These are phyloP conservation scores for Acanthamoeba lenticulata DNA, from an alignment of 208 protist genomes.

Conservation along the genomic window DNA sequence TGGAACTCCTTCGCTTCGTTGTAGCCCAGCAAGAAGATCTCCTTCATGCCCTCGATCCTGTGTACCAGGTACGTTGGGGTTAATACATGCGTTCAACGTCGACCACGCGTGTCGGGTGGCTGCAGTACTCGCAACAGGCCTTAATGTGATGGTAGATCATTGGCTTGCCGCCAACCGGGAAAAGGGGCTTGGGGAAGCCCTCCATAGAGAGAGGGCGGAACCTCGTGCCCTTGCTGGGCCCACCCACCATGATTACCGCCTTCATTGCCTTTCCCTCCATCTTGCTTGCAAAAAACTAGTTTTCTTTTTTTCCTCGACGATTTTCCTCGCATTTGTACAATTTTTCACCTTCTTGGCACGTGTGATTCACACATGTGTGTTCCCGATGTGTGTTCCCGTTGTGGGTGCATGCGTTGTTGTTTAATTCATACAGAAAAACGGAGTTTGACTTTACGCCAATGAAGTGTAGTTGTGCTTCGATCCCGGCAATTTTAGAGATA, in stretches of 20 bases:
- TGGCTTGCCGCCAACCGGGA: slow-evolving; percentile 80
- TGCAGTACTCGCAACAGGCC: slow-evolving; percentile 54
- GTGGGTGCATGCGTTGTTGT: no score
- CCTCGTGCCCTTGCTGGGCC: slow-evolving; percentile 81
- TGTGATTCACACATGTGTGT: no score
- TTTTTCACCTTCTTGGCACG: background rate
- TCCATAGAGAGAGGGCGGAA: slow-evolving; percentile 82
- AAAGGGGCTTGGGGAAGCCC: slow-evolving; percentile 78
- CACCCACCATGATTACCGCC: slow-evolving; percentile 82
- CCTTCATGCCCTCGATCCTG: slow-evolving; percentile 67
- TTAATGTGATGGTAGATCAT: slow-evolving; percentile 82
- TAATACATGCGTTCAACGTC: no score
- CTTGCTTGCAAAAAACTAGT: background rate
- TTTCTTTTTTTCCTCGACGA: background rate
- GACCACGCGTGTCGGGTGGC: background rate
- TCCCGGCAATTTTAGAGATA: no score
- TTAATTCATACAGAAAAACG: no score
- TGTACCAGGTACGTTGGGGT: no score
- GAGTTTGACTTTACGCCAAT: no score
- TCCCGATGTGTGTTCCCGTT: no score
- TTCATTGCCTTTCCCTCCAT: slow-evolving; percentile 64
- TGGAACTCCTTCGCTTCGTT: slow-evolving; percentile 74
- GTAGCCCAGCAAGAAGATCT: slow-evolving; percentile 81
- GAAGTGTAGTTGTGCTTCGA: no score
- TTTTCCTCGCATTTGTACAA: background rate